Conservation (phyloP, 345 rosid species). For the Mercurialis annua region DNA sequence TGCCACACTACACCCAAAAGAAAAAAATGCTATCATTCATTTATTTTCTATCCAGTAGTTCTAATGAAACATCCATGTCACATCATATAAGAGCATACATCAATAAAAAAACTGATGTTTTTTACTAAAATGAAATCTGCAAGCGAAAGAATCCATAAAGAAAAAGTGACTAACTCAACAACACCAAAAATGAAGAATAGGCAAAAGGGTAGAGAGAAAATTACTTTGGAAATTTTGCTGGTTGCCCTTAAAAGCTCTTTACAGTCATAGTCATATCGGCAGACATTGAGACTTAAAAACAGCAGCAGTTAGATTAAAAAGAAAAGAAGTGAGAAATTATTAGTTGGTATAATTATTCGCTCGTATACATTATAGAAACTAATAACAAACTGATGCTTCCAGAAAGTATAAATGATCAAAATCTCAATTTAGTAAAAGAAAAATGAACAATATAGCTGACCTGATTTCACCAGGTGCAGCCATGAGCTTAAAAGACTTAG, state of each 20-base stretch:
- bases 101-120: no score
- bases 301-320: neutral
- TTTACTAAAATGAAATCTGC: neutral
- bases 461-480: neutral
- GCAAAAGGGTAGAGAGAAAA: neutral
- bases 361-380: neutral
- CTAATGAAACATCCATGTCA: neutral
- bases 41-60: neutral
- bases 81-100: no score
- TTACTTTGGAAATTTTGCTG: neutral
- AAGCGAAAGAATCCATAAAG: no score
- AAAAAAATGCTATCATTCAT: neutral
- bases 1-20: neutral
- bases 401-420: no score
- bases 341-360: no score
- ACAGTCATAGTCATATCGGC: neutral
- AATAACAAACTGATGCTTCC: neutral
- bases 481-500: neutral
- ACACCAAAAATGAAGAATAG: no score
- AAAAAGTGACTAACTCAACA: no score
- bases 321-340: no score
- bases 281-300: neutral
- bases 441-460: neutral
- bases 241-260: neutral
- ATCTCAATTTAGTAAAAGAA: no score